Conservation (phyloP, 2,329 filamentous ascomycete species). For the Raffaelea arxii region DNA sequence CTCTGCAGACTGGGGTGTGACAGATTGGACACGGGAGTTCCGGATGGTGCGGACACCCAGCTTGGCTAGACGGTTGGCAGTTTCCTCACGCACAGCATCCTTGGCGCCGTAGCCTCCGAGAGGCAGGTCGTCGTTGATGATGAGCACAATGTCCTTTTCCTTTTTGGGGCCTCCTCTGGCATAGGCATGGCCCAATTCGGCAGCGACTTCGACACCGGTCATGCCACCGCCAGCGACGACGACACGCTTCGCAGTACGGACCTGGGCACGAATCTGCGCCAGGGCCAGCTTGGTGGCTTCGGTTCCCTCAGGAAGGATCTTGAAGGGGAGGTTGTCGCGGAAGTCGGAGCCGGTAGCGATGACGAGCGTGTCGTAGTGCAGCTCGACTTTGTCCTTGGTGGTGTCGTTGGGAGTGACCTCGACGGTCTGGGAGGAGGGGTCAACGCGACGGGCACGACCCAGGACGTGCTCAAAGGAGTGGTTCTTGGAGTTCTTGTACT, state of each 20-base stretch:
- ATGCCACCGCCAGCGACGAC: slow-evolving; percentile 41
- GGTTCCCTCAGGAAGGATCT: slow-evolving; percentile 26
- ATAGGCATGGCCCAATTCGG: slow-evolving; percentile 40
- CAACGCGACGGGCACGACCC: slow-evolving; percentile 35
- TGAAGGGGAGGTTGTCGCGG: slow-evolving; percentile 37
- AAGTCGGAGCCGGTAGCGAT: slow-evolving; percentile 43
- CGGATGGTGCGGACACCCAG: slow-evolving; percentile 25
- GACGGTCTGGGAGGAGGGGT: slow-evolving; percentile 31
- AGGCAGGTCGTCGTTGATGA: slow-evolving; percentile 29
- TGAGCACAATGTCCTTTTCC: slow-evolving; percentile 35
- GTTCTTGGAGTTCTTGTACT: slow-evolving; percentile 30
- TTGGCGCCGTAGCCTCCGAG: slow-evolving; percentile 20
- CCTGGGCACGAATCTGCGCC: slow-evolving; percentile 23
- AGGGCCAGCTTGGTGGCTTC: slow-evolving; percentile 31
- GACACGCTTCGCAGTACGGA: slow-evolving; percentile 34
- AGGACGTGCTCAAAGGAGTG: slow-evolving; percentile 47
- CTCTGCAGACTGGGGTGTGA: not conserved
- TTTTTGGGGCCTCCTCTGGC: slow-evolving; percentile 14
- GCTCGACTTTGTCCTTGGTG: slow-evolving; percentile 20
- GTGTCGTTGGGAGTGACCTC: slow-evolving; percentile 19
- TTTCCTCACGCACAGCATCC: slow-evolving; percentile 27
- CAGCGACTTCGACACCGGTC: slow-evolving; percentile 41
- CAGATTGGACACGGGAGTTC: slow-evolving; percentile 25
- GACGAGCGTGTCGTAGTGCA: slow-evolving; percentile 42
- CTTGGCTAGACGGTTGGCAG: slow-evolving; percentile 28